A percentile compares a stretch with the other conserved stretches of the same genome.
Evolutionary conservation across 441 rosid species (phyloP).

Genomic region (Rhodomyrtus psidioides): DNA sequence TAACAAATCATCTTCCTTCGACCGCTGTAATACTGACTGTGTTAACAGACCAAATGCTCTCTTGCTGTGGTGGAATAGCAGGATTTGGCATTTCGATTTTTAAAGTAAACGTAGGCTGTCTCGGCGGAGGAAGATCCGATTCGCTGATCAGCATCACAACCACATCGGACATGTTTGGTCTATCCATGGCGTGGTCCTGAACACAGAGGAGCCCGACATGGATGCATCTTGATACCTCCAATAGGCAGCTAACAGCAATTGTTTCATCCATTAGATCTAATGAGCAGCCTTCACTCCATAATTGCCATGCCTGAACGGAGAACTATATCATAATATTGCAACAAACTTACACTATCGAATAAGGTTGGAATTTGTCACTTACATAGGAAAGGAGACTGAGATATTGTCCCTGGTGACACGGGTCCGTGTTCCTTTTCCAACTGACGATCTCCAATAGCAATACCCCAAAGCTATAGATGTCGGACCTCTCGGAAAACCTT

Average conservation of each 20-base stretch:
- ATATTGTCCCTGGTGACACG: neutral
- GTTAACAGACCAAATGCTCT: neutral
- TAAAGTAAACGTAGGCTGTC: neutral
- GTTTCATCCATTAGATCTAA: neutral
- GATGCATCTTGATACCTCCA: neutral
- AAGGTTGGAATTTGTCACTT: neutral
- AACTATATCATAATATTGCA: neutral
- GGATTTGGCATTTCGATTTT: neutral
- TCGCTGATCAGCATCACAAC: slow-evolving; percentile 1
- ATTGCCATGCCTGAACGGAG: neutral
- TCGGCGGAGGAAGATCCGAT: neutral
- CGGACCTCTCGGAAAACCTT: slow-evolving; percentile 1
- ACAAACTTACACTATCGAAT: neutral
- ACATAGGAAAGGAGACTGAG: slow-evolving; percentile 1
- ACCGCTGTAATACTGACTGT: neutral
- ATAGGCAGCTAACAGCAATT: neutral
- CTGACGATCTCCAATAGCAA: neutral
- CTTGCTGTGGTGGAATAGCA: neutral
- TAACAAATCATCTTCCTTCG: neutral
- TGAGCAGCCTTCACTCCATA: neutral
- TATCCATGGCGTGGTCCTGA: neutral
- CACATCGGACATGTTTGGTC: slow-evolving; percentile 1
- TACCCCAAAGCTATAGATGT: slow-evolving; percentile 7
- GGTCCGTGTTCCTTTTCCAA: neutral
- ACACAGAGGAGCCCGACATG: slow-evolving; percentile 1